Conservation (phyloP, 2,329 filamentous ascomycete genomes). For the Paraphaeosphaeria minitans region DNA sequence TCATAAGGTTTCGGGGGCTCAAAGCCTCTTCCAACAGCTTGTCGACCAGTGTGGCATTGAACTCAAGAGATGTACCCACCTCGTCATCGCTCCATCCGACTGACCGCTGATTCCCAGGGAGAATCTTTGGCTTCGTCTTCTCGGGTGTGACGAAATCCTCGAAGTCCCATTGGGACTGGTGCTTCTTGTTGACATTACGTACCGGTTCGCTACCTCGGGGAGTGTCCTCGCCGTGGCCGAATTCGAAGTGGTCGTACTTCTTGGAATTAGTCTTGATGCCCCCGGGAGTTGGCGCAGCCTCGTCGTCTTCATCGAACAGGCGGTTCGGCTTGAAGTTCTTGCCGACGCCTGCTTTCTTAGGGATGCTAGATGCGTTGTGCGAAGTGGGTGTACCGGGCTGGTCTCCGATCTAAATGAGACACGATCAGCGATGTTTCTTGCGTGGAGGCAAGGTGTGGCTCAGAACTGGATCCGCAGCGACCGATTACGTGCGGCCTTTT, state of each 20-base stretch:
- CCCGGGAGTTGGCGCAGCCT: slow-evolving; percentile 37
- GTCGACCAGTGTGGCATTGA: slow-evolving; percentile 13
- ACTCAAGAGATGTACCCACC: slow-evolving; percentile 40
- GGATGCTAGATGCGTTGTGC: slow-evolving; percentile 41
- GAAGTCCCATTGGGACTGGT: slow-evolving; percentile 82
- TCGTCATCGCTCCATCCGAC: slow-evolving; percentile 77
- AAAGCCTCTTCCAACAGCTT: not conserved
- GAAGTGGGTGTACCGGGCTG: slow-evolving; percentile 47
- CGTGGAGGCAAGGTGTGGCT: not conserved
- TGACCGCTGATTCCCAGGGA: slow-evolving; percentile 74
- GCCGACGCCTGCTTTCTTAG: slow-evolving; percentile 56
- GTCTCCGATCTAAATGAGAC: slow-evolving; percentile 41
- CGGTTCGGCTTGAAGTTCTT: slow-evolving; percentile 60
- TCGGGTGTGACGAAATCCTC: slow-evolving; percentile 84
- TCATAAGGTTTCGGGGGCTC: not conserved
- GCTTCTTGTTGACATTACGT: slow-evolving; percentile 55
- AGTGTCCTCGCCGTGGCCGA: slow-evolving; percentile 65
- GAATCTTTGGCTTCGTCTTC: slow-evolving; percentile 69
- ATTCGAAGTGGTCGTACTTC: slow-evolving; percentile 86
- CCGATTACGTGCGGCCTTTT: not conserved
- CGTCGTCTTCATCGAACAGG: slow-evolving; percentile 59
- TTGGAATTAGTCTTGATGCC: slow-evolving; percentile 70
- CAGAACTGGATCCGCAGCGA: not conserved
- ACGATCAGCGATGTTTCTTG: not conserved
- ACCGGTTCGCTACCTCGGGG: slow-evolving; percentile 37